Base-by-base conservation (phyloP, 345 rosid genomes). In the Anastatica hierochuntica region DNA sequence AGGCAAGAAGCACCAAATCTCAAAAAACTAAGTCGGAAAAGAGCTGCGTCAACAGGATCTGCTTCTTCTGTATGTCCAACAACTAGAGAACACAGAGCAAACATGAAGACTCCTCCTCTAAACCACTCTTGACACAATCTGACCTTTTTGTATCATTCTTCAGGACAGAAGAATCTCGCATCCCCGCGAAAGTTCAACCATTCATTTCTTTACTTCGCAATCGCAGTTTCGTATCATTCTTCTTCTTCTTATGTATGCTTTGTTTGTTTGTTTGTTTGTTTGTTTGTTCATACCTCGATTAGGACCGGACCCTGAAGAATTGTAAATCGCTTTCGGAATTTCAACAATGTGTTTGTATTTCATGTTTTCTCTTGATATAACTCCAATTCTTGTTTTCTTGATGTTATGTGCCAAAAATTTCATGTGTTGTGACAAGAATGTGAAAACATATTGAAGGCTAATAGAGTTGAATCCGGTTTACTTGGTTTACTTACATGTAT, bases 31-130 rank as follows among this genome's bases (percentile, higher is more conserved):
- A 79, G 72, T 88, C 74, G 77, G 85, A 78, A 56, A 92, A 81
- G 80, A 76, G 81, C 58, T 92, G 86, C 88, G 70, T 84, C 54
- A 79, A 77, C 49, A 81, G 79, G 3, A 83, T 88, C 56, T 92
- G 82, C 73, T 67, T 45, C 50, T 82, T 83, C 69, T 83, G 95
- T 11, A 83, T 67, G 67, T 77, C 98, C 41, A 56, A 50, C 38
- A 88, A 79, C 76, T 84, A 92, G 66, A 78, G 81, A 76, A 80
- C 74, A 65, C 87, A 85, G 23, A 70, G 54, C 45, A 76, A 78
- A 24, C 46, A 46, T 61, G 56, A 79, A 74, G 59, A 40, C 76
- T 67, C 45, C 67, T 68, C 45, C 69, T 81, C 36, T 78, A 77
- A 69, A 59, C 83, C 43, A 21, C 67, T 33, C 30, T 24, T 44